Percentiles rank a stretch among this genome's conserved stretches.
Conservation (phyloP, 2,329 filamentous ascomycete species). For the Talaromyces sp. region DNA sequence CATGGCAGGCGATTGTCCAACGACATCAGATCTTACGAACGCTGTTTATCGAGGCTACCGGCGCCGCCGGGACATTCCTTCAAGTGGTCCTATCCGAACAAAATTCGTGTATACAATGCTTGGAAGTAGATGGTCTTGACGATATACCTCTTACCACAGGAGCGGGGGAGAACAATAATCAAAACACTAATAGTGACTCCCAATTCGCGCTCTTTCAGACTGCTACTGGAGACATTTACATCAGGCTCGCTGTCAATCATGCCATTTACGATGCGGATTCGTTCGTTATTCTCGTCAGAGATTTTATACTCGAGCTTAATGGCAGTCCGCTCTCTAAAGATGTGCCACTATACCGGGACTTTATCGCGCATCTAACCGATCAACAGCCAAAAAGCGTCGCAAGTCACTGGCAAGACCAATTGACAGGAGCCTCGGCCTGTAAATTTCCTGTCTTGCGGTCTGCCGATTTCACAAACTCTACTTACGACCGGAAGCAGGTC, state of each 20-base stretch:
- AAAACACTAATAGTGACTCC: not conserved
- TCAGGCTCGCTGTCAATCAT: not conserved
- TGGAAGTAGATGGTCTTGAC: not conserved
- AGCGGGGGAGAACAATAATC: not conserved
- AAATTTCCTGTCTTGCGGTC: not conserved
- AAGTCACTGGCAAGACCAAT: not conserved
- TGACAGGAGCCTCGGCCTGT: not conserved
- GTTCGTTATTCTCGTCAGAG: not conserved
- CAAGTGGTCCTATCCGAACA: not conserved
- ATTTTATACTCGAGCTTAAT: not conserved
- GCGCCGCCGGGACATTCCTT: not conserved
- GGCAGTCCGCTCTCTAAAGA: slow-evolving; percentile 9
- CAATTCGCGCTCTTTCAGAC: not conserved
- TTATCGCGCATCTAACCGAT: not conserved
- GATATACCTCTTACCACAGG: not conserved
- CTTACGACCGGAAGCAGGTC: not conserved
- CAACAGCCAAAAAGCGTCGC: not conserved
- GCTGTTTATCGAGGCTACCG: not conserved
- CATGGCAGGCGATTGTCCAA: not conserved
- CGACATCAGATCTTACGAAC: not conserved
- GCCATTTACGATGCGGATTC: not conserved
- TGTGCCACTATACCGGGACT: not conserved
- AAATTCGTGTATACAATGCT: not conserved
- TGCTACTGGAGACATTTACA: not conserved
- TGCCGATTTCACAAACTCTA: not conserved